Conservation (phyloP, 2,329 filamentous ascomycete genomes). For the Aspergillus sp. region DNA sequence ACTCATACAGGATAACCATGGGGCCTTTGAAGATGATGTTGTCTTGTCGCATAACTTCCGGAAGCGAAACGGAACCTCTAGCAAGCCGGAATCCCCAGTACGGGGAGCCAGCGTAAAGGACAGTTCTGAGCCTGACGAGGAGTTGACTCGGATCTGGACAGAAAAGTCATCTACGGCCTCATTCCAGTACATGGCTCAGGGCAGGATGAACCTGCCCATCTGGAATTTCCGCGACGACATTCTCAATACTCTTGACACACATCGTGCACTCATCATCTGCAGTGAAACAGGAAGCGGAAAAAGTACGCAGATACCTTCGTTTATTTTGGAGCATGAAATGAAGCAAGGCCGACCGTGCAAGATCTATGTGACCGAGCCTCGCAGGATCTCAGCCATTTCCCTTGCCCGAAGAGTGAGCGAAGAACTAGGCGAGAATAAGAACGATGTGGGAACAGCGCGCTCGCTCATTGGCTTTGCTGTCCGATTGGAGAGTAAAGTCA, state of each 20-base stretch:
- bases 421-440: conserved; percentile 82
- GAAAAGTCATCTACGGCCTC: conserved; percentile 52
- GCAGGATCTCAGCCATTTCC: conserved; percentile 94
- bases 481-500: conserved; percentile 83
- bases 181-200: conserved; percentile 78
- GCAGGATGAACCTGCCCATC: conserved; percentile 82
- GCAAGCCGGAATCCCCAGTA: conserved; percentile 29
- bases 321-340: conserved; percentile 86
- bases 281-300: conserved; percentile 97
- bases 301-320: conserved; percentile 95
- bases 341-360: conserved; percentile 79
- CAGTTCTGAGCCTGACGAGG: conserved; percentile 36
- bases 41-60: conserved; percentile 76
- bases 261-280: conserved; percentile 90
- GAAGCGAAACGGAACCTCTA: conserved; percentile 44
- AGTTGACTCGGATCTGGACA: conserved; percentile 53
- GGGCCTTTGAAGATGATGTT: conserved; percentile 66
- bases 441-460: conserved; percentile 76
- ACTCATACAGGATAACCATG: conserved; percentile 39
- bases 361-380: conserved; percentile 92
- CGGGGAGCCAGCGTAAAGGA: conserved; percentile 25
- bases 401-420: conserved; percentile 90
- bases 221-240: conserved; percentile 81
- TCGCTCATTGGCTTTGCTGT: conserved; percentile 96
- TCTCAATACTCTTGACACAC: conserved; percentile 70